Base-by-base conservation (phyloP, 768 basidiomycete species). In the Boletus edulis region DNA sequence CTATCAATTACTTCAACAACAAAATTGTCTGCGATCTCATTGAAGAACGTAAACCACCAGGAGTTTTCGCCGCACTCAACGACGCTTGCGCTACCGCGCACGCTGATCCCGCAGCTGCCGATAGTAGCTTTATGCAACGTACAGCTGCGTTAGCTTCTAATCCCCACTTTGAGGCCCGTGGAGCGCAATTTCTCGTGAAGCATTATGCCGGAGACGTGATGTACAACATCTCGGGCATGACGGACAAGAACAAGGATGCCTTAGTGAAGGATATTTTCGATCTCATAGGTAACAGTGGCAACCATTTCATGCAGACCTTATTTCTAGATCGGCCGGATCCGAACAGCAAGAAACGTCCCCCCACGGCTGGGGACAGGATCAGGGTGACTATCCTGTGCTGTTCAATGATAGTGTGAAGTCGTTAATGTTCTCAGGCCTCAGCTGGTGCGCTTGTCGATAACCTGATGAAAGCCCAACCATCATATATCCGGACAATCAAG, bases 41-140 rank as follows among this genome's bases (percentile, higher is more conserved):
- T 61, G 97, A 99, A 72, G 97, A 97, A 68, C 86, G 87, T 46
- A 85, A 92, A 39, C 97, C 97, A 0, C 96, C 97, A 14, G 97
- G 97, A 31, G 92, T 99, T 54, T 98, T 99, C 58, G 95, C 97
- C 11, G 93, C 97, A 0, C 79, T 99, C 51, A 99, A 99, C 66
- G 97, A 99, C 62, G 97, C 97, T n/a, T 96, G 94, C 59, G 96
- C 94, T 0, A 99, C 96, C 11, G 97, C 97, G 0, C 97, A 98
- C 65, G 97, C 97, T 41, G 97, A 99, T 68, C 94, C 97, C 12
- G 71, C 85, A 14, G 97, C 97, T 0, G 97, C 97, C 3, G 97
- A 99, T 70, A 95, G 87, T 71, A 96, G 94, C 62, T 99, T 99
- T 74, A 81, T 93, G 41, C 97, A 99, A 72, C 84, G 97, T 46